A percentile compares a stretch with the other conserved stretches of the same genome.
These are phyloP conservation scores for Furcasterigmium sp. DNA, from an alignment of 2,329 filamentous ascomycete species.

Conservation along the genomic window DNA sequence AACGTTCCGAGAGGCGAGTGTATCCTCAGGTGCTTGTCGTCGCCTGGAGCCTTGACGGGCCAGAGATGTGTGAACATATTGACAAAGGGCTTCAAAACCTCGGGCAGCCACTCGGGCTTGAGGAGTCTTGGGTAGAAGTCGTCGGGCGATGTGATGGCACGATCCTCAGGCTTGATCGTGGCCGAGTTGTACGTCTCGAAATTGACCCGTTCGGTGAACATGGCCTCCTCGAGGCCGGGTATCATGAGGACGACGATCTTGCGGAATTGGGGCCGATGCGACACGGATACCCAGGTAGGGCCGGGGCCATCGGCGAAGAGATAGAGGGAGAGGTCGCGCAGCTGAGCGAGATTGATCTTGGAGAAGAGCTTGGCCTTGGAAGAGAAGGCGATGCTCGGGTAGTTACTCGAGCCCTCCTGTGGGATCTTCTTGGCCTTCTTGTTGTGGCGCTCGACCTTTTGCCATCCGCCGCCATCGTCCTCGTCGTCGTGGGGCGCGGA, in stretches of 20 bases:
- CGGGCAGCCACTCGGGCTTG: conserved; percentile 43
- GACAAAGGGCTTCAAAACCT: conserved; percentile 60
- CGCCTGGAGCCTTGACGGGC: conserved; percentile 83
- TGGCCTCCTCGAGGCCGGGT: conserved; percentile 81
- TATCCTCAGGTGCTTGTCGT: conserved; percentile 73
- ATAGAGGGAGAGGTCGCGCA: conserved; percentile 61
- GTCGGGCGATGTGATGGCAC: conserved; percentile 43
- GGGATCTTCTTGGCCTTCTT: conserved; percentile 61
- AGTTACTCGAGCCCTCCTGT: conserved; percentile 47
- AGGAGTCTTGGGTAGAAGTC: conserved; percentile 55
- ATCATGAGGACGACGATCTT: conserved; percentile 91
- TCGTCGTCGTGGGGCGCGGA: conserved; percentile 39
- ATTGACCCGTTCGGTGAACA: conserved; percentile 67
- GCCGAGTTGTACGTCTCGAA: conserved; percentile 36
- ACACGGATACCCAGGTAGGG: conserved; percentile 61
- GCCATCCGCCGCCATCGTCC: conserved; percentile 42
- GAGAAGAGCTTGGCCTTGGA: conserved; percentile 52
- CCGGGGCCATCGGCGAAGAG: conserved; percentile 60
- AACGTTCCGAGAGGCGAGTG: conserved; percentile 86
- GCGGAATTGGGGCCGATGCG: conserved; percentile 57
- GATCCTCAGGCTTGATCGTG: conserved; percentile 13
- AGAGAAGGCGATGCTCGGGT: conserved; percentile 55
- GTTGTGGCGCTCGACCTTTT: conserved; percentile 45
- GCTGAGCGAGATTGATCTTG: conserved; percentile 56
- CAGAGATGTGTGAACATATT: conserved; percentile 84